These are phyloP conservation scores for Beauveria rudraprayagi DNA, from an alignment of 2,329 filamentous ascomycete genomes.

Conservation along the genomic window DNA sequence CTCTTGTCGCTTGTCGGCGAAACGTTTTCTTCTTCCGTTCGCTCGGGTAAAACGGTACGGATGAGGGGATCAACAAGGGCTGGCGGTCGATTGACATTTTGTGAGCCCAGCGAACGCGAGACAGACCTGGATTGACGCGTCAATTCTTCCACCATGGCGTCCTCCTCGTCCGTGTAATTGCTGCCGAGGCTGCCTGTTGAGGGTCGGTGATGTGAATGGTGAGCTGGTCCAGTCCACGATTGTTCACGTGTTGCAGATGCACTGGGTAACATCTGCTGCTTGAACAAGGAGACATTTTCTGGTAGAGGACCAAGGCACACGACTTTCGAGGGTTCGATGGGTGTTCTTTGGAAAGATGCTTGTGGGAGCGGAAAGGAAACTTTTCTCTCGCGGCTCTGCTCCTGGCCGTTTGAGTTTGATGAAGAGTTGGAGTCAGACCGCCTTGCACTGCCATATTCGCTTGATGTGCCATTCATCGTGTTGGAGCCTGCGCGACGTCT, in stretches of 20 bases:
- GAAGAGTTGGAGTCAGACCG: constrained; percentile 21
- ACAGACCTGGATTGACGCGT: constrained; percentile 17
- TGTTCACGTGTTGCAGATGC: background rate
- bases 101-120: background rate
- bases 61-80: background rate
- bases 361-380: constrained; percentile 16
- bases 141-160: constrained; percentile 25
- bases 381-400: constrained; percentile 13
- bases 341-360: constrained; percentile 33
- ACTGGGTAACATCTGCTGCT: constrained; percentile 13
- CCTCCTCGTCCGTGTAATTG: constrained; percentile 49
- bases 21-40: background rate
- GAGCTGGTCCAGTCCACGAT: background rate
- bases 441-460: constrained; percentile 20
- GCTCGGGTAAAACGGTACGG: background rate
- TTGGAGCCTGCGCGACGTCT: constrained; percentile 10
- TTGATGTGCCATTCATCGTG: constrained; percentile 12
- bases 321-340: constrained; percentile 45
- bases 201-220: constrained; percentile 5
- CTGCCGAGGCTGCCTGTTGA: constrained; percentile 43
- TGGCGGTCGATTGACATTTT: background rate
- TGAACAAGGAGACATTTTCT: constrained; percentile 31
- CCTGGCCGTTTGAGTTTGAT: constrained; percentile 16
- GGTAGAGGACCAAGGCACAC: constrained; percentile 49
- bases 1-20: background rate